These are phyloP conservation scores for Arxiozyma bovina DNA, from an alignment of 1,139 yeast species.

Conservation along the genomic window DNA sequence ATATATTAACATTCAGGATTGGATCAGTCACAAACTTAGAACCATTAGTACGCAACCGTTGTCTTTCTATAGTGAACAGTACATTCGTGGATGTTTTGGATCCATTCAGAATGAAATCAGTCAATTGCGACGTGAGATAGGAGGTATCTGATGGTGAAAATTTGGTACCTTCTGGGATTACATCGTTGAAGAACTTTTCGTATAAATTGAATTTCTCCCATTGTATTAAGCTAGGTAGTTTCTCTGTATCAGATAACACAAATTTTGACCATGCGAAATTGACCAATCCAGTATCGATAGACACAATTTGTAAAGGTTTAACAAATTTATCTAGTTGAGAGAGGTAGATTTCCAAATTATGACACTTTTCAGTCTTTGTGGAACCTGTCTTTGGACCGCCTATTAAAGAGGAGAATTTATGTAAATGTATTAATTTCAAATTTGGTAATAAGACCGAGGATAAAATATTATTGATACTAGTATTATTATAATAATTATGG, in stretches of 20 bases:
- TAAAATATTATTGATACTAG: too few species aligned
- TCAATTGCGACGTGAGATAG: slow-evolving; percentile 13
- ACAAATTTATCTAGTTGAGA: slow-evolving; percentile 8
- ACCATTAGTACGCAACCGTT: slow-evolving; percentile 44
- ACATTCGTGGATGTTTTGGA: slow-evolving; percentile 19
- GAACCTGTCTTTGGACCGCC: slow-evolving; percentile 18
- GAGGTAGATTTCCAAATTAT: slow-evolving; percentile 13
- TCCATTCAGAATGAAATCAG: slow-evolving; percentile 10
- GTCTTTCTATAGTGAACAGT: slow-evolving; percentile 45
- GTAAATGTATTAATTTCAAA: slow-evolving; percentile 13
- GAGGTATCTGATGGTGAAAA: slow-evolving; percentile 19
- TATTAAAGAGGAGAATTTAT: slow-evolving; percentile 14
- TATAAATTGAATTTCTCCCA: slow-evolving; percentile 41
- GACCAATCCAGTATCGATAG: slow-evolving; percentile 39
- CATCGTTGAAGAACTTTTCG: slow-evolving; percentile 24
- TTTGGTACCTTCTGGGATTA: neutral
- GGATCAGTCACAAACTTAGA: slow-evolving; percentile 41
- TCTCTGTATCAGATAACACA: neutral
- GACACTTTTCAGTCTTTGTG: slow-evolving; percentile 13
- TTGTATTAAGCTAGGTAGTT: slow-evolving; percentile 23
- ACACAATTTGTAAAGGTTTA: slow-evolving; percentile 21
- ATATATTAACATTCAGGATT: slow-evolving; percentile 42
- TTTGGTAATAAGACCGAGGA: neutral
- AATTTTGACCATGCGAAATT: slow-evolving; percentile 33
- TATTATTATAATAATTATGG: too few species aligned